phyloP scores from a whole-genome alignment of 345 rosid species.

The Cochlearia excelsa region DNA sequence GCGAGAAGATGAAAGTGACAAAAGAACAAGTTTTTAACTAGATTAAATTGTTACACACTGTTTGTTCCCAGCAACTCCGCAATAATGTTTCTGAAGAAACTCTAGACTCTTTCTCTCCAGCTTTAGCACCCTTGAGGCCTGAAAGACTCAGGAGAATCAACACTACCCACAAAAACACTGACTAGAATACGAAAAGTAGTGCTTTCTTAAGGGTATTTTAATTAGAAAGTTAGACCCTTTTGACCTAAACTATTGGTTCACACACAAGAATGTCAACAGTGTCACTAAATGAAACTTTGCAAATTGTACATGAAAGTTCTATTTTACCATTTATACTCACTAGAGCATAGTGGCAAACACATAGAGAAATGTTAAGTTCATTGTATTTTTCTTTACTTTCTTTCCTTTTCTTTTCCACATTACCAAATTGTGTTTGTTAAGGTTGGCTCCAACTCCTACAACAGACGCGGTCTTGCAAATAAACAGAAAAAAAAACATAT shows the following conservation, averaged over 20 bases:
- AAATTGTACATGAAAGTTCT: constrained; percentile 7
- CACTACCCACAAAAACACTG: neutral
- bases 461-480: neutral
- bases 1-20: constrained; percentile 7
- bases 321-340: neutral
- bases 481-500: constrained; percentile 54
- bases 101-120: constrained; percentile 89
- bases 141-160: constrained; percentile 17
- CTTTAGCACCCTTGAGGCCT: constrained; percentile 90
- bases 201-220: neutral
- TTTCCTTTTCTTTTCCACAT: constrained; percentile 4
- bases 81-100: constrained; percentile 64
- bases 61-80: constrained; percentile 84
- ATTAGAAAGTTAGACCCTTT: neutral
- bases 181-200: neutral
- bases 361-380: neutral
- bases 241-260: constrained; percentile 8
- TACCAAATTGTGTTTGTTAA: constrained; percentile 2
- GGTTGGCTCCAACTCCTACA: neutral
- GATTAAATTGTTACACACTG: constrained; percentile 47
- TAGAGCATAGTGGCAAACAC: neutral
- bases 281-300: neutral
- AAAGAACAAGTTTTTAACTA: constrained; percentile 19
- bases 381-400: neutral
- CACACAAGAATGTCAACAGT: constrained; percentile 1